Conservation (phyloP, 2,329 filamentous ascomycete species). For the Chaetothyriales sp. region DNA sequence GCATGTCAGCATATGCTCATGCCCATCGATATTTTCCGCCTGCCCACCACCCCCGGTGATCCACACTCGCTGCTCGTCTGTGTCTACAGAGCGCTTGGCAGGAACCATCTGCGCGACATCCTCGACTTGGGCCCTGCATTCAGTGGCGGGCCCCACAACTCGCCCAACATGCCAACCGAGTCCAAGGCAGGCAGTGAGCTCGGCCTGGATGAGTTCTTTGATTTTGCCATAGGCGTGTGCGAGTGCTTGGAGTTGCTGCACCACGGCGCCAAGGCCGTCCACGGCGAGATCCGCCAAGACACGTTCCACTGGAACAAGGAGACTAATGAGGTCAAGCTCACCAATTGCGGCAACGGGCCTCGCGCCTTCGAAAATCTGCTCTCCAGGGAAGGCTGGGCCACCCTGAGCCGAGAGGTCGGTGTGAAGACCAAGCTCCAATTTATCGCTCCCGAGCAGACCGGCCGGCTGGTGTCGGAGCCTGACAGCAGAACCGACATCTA, state of each 20-base stretch:
- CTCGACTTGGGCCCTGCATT: slow-evolving; percentile 61
- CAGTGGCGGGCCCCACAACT: slow-evolving; percentile 44
- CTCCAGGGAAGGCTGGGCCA: slow-evolving; percentile 70
- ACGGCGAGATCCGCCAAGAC: slow-evolving; percentile 81
- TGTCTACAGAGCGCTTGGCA: slow-evolving; percentile 67
- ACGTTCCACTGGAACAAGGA: slow-evolving; percentile 75
- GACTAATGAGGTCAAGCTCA: slow-evolving; percentile 58
- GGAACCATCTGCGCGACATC: slow-evolving; percentile 56
- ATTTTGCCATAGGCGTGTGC: slow-evolving; percentile 80
- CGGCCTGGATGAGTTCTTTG: slow-evolving; percentile 62
- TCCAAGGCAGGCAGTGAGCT: slow-evolving; percentile 44
- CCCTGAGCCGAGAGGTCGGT: slow-evolving; percentile 66
- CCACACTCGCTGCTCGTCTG: slow-evolving; percentile 59
- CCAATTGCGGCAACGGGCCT: slow-evolving; percentile 75
- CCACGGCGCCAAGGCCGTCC: slow-evolving; percentile 70
- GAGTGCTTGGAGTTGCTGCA: slow-evolving; percentile 85
- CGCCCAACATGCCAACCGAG: slow-evolving; percentile 26
- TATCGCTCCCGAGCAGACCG: slow-evolving; percentile 89
- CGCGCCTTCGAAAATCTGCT: slow-evolving; percentile 84
- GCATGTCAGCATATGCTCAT: slow-evolving; percentile 62
- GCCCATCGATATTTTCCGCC: slow-evolving; percentile 63
- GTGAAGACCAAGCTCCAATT: slow-evolving; percentile 82
- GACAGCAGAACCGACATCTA: slow-evolving; percentile 90
- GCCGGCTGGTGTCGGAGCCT: slow-evolving; percentile 80
- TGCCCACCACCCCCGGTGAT: slow-evolving; percentile 56